A percentile compares a stretch with the other conserved stretches of the same genome.
These are phyloP conservation scores for Claviceps africana DNA, from an alignment of 2,329 filamentous ascomycete genomes.

Conservation along the genomic window DNA sequence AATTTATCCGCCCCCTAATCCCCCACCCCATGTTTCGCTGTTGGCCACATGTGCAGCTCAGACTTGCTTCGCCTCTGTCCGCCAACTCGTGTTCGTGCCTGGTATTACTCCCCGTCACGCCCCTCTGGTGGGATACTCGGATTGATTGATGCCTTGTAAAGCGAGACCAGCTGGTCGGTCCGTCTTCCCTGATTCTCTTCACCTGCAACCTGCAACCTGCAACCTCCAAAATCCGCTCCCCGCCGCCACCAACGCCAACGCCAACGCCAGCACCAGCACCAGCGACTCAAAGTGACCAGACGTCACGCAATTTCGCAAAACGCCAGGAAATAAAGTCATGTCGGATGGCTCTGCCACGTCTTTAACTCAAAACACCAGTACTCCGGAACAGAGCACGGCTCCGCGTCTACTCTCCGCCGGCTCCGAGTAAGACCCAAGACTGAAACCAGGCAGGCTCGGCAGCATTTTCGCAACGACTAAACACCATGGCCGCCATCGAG, in stretches of 20 bases:
- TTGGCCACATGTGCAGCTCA: background rate
- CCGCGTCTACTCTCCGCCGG: background rate
- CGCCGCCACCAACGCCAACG: too few relatives aligned
- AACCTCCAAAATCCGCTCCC: background rate
- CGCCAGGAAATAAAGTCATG: background rate
- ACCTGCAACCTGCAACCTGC: background rate
- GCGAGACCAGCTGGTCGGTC: background rate
- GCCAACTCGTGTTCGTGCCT: background rate
- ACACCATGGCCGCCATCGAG: constrained; percentile 79
- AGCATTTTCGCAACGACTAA: background rate
- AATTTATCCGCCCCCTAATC: background rate
- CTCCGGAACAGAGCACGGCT: background rate
- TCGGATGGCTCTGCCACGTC: background rate
- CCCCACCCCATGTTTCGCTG: background rate
- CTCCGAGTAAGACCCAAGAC: background rate
- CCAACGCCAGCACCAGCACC: background rate
- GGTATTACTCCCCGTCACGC: background rate
- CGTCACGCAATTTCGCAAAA: background rate
- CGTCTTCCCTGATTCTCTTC: background rate
- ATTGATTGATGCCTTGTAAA: constrained; percentile 3
- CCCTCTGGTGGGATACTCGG: background rate
- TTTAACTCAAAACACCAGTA: background rate
- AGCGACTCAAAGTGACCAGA: background rate
- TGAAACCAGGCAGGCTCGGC: background rate
- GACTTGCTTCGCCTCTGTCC: background rate